These are phyloP conservation scores for Cydonia oblonga DNA, from an alignment of 331 rosid genomes.

Conservation along the genomic window DNA sequence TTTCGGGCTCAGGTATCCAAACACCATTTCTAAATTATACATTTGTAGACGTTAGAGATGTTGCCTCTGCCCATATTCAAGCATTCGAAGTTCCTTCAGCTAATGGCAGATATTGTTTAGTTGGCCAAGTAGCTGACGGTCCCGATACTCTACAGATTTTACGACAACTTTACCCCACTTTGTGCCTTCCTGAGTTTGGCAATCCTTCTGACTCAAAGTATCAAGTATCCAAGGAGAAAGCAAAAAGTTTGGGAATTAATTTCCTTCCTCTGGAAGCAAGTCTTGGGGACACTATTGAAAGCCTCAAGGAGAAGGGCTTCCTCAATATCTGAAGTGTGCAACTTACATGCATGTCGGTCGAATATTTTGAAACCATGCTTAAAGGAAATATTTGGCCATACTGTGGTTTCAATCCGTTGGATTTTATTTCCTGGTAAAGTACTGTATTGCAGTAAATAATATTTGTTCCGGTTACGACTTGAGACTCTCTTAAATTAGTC, in stretches of 20 bases:
- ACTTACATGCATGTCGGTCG: too few species aligned
- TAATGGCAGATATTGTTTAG: constrained; percentile 10
- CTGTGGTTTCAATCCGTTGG: too few species aligned
- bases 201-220: neutral
- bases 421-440: too few species aligned
- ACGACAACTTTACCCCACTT: neutral
- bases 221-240: constrained; percentile 27
- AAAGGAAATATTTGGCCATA: too few species aligned
- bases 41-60: constrained; percentile 8
- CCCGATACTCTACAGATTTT: neutral
- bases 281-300: constrained; percentile 16
- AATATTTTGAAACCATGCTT: too few species aligned
- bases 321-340: constrained; percentile 9
- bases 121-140: neutral
- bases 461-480: too few species aligned
- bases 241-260: constrained; percentile 21
- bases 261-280: constrained; percentile 23
- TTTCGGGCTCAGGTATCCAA: neutral
- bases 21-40: neutral
- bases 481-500: too few species aligned
- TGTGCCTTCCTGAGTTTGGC: neutral
- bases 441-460: too few species aligned
- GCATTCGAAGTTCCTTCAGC: constrained; percentile 11
- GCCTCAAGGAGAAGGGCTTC: constrained; percentile 1
- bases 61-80: constrained; percentile 5